Conservation (phyloP, 495 filamentous ascomycete genomes). For the Aspergillus avenaceus region DNA sequence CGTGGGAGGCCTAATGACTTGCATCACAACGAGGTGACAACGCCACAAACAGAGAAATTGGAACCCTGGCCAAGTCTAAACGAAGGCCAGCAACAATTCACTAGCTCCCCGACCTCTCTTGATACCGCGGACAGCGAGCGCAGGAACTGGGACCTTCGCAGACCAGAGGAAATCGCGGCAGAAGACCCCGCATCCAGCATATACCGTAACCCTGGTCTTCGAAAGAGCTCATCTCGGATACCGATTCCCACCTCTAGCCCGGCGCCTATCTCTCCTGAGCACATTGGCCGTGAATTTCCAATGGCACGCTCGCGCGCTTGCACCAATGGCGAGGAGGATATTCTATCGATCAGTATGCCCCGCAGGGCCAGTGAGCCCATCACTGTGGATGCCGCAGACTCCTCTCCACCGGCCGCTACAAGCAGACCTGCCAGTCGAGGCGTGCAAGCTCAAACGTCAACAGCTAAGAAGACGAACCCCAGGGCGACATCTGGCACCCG, state of each 20-base stretch:
- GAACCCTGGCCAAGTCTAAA: slow-evolving; percentile 38
- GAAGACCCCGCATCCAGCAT: slow-evolving; percentile 42
- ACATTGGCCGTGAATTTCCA: slow-evolving; percentile 66
- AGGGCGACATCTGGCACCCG: slow-evolving; percentile 42
- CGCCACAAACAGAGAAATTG: slow-evolving; percentile 28
- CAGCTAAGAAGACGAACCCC: slow-evolving; percentile 24
- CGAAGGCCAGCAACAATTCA: slow-evolving; percentile 39
- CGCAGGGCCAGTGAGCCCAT: slow-evolving; percentile 71
- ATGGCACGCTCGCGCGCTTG: slow-evolving; percentile 57
- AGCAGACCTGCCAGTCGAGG: slow-evolving; percentile 45
- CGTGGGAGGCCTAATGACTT: slow-evolving; percentile 52
- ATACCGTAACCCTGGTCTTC: slow-evolving; percentile 39
- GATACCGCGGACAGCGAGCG: slow-evolving; percentile 33
- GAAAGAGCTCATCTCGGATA: slow-evolving; percentile 67
- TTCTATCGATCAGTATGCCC: slow-evolving; percentile 51
- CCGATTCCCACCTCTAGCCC: slow-evolving; percentile 76
- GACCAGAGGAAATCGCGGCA: slow-evolving; percentile 74
- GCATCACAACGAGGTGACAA: slow-evolving; percentile 28
- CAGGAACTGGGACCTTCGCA: slow-evolving; percentile 65
- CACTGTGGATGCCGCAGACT: slow-evolving; percentile 51
- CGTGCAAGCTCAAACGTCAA: slow-evolving; percentile 9
- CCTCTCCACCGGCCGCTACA: slow-evolving; percentile 38
- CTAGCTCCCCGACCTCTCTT: slow-evolving; percentile 41
- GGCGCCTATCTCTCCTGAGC: slow-evolving; percentile 63
- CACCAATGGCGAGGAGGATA: slow-evolving; percentile 57